Base-by-base conservation (phyloP, 2,329 filamentous ascomycete species). In the Microdochium paspali region DNA sequence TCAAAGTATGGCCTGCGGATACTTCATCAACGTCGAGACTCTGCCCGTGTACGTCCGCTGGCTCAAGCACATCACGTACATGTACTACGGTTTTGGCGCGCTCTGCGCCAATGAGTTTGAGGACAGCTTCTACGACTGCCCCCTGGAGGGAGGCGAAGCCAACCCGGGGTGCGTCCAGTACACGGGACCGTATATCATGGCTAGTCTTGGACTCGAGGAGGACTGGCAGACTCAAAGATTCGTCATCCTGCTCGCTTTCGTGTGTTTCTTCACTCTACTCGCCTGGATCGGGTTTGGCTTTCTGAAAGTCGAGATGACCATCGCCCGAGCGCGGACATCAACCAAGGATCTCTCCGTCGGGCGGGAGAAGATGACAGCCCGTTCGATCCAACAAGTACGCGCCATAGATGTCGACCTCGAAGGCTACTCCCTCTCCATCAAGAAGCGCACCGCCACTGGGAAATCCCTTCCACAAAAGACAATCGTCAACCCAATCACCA, bases 1-100 rank as follows among this genome's bases (percentile, higher is more conserved):
- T 20, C 86, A 90, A 58, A 84, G 77, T 2, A 80, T 89, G 68
- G 81, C 81, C 0, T 88, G 85, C 52, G 86, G 86, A 1, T 89
- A 84, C 61, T 90, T 90, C 53, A 79, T 90, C 13, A 85, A 90
- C 60, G 73, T 74, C 10, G 79, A 86, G 46, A 80, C 82, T 4
- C 85, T 90, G 3, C 84, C 86, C 0, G 70, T 90, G 1, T 90
- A 89, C 55, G 79, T 88, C n/a, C 73, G 85, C 47, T 90, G 86
- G 86, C 67, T 86, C 2, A 90, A 88, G 58, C 85, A 80, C 69
- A 73, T 74, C 23, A 76, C 79, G 1, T 84, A 82, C 53, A 73
- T 75, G 74, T 85, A 80, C 58, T 90, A 89, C 56, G 76, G 75
- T 0, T 87, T 90, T 56, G 81, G 84, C 0, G 84, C 84, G 2